Evolutionary conservation across 257 asterid genomes (phyloP), one percentile per base, ranked within the genome.

Genomic region (Osmanthus fragrans): DNA sequence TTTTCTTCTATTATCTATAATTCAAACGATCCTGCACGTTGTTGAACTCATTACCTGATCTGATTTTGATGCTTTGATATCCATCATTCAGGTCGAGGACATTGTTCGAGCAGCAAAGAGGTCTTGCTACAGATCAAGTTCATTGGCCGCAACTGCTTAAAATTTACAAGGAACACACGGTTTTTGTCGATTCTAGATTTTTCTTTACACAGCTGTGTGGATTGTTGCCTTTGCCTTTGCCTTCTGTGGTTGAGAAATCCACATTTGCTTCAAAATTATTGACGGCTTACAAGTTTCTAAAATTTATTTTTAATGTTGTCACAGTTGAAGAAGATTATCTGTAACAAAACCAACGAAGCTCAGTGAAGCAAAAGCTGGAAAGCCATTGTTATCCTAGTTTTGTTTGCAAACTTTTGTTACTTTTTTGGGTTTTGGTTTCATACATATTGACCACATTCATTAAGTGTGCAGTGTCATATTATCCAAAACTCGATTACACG

Each of bases 61-160:
- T 74, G 56, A 4, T 27, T 33, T 27, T 63, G 60, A 60, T 60
- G 49, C 34, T 25, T 4, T 5, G 36, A 66, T 16, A 65, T 40
- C 49, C n/a, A 15, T 70, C 40, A 27, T 76, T 21, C 85, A 86
- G 90, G 73, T 86, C n/a, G 90, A 86, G 51, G 90, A 84, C 72
- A 84, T 86, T 29, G 85, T 84, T 32, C 86, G 82, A n/a, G 90
- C 90, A 11, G 90, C 86, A 34, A 86, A 76, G 80, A 77, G 90
- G 77, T 70, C 83, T 11, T 84, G 88, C 83, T 76, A 86, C 80
- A 84, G 85, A 84, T 75, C 85, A 27, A 81, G 82, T 71, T 72
- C 86, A 36, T 36, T 72, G 74, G 85, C 88, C 47, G 86, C 85
- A 69, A 77, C 69, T 74, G 87, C 86, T 37, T 84, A 75, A 25